Percentiles rank a stretch among this genome's conserved stretches.
phyloP scores from a whole-genome alignment of 441 rosid species.

The Manihot esculenta region DNA sequence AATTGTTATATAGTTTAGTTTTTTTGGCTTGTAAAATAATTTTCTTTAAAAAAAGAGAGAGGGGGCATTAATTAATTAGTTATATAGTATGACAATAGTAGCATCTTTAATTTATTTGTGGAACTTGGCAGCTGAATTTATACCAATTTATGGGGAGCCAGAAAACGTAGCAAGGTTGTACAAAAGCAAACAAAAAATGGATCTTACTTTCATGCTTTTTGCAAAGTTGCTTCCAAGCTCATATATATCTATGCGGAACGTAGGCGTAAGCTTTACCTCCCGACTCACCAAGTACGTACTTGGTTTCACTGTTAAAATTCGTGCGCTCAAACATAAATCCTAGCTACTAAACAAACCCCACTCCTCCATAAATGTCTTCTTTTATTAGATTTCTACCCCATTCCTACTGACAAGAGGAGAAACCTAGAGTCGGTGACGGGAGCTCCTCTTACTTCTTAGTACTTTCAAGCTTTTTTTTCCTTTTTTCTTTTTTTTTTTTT shows the following conservation, averaged over 20 bases:
- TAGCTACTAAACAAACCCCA: constrained; percentile 11
- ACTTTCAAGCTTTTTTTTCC: no score
- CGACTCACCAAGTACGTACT: not conserved
- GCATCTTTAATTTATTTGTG: no score
- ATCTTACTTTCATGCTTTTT: constrained; percentile 23
- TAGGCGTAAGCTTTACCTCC: not conserved
- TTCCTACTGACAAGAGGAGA: not conserved
- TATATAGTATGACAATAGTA: no score
- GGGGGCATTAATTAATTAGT: no score
- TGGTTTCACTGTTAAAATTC: constrained; percentile 17
- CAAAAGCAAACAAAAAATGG: constrained; percentile 27
- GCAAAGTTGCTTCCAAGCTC: no score
- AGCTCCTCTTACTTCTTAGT: no score
- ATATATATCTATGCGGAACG: not conserved
- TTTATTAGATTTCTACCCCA: constrained; percentile 37
- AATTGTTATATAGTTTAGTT: no score
- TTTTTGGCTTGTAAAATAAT: no score
- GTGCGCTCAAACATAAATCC: constrained; percentile 8
- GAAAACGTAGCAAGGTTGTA: constrained; percentile 10
- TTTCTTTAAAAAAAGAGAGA: no score
- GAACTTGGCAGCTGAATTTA: not conserved
- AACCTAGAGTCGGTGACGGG: no score
- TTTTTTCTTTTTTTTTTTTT: no score
- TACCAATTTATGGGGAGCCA: constrained; percentile 25
- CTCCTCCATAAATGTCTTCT: constrained; percentile 20